A percentile compares a stretch with the other conserved stretches of the same genome.
Evolutionary conservation across 169 alveolate species (phyloP).

Genomic region (Plasmodium malariae): DNA sequence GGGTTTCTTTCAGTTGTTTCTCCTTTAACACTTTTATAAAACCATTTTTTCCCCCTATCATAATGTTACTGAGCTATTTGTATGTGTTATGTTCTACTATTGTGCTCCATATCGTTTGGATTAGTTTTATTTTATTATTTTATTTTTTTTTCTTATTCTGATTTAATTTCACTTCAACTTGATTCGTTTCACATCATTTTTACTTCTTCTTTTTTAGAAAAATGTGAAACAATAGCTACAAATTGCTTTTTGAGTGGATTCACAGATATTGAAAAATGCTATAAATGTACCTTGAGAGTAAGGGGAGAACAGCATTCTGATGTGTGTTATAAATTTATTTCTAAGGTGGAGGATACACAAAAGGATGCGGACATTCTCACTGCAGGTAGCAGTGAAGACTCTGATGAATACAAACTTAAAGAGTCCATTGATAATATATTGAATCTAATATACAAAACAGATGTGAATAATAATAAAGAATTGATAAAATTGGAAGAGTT

Average conservation of each 20-base stretch:
- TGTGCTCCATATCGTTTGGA: too few relatives aligned
- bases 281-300: conserved; percentile 15
- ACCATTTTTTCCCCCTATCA: too few relatives aligned
- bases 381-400: conserved; percentile 1
- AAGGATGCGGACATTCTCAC: not conserved
- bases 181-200: not conserved
- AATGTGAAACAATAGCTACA: conserved; percentile 14
- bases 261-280: conserved; percentile 33
- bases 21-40: too few relatives aligned
- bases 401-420: conserved; percentile 17
- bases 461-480: not conserved
- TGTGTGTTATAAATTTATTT: conserved; percentile 27
- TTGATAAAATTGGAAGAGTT: conserved; percentile 16
- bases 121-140: too few relatives aligned
- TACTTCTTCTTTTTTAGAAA: not conserved
- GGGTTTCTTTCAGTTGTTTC: too few relatives aligned
- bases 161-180: too few relatives aligned
- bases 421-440: conserved; percentile 20
- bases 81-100: too few relatives aligned
- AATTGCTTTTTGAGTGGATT: conserved; percentile 48
- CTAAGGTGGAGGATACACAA: conserved; percentile 8
- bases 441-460: conserved; percentile 19
- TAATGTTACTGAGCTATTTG: too few relatives aligned
- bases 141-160: too few relatives aligned
- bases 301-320: not conserved